Conservation (phyloP, 208 protist genomes). For the Borovskyia barvae region DNA sequence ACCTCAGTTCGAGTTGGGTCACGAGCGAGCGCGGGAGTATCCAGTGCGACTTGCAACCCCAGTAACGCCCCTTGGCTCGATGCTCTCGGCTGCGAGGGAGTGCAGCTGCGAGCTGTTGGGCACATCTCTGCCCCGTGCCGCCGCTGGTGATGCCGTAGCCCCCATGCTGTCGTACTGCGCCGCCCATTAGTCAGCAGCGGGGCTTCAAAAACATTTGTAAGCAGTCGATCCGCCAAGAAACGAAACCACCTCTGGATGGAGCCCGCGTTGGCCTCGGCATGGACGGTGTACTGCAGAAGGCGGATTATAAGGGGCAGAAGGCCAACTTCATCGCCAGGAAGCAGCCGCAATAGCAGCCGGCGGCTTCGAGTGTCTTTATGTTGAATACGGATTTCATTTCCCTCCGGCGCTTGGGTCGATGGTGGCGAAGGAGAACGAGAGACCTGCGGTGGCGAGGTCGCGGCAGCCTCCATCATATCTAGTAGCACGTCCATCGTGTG, state of each 20-base stretch:
- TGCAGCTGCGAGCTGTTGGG: background rate
- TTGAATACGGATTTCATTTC: no score
- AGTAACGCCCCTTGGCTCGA: background rate
- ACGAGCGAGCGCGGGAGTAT: constrained; percentile 51
- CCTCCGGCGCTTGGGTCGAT: background rate
- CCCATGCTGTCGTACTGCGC: constrained; percentile 38
- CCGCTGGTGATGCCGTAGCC: constrained; percentile 16
- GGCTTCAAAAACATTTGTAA: constrained; percentile 68
- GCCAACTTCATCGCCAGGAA: constrained; percentile 23
- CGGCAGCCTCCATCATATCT: constrained; percentile 16
- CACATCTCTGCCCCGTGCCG: no score
- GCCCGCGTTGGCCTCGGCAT: constrained; percentile 55
- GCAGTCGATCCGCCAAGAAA: constrained; percentile 52
- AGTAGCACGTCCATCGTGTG: constrained; percentile 29
- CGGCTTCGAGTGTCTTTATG: constrained; percentile 7
- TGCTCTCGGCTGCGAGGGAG: background rate
- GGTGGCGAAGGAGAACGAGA: constrained; percentile 6
- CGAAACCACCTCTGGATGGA: constrained; percentile 65
- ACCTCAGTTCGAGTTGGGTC: constrained; percentile 68
- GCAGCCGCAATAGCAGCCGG: constrained; percentile 10
- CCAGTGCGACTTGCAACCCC: background rate
- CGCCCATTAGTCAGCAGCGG: constrained; percentile 53
- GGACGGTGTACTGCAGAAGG: constrained; percentile 47
- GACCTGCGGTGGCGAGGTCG: background rate
- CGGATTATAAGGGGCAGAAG: constrained; percentile 65